Evolutionary conservation across 345 rosid species (phyloP), one percentile per base, ranked within the genome.

Genomic region (Populus deltoides): DNA sequence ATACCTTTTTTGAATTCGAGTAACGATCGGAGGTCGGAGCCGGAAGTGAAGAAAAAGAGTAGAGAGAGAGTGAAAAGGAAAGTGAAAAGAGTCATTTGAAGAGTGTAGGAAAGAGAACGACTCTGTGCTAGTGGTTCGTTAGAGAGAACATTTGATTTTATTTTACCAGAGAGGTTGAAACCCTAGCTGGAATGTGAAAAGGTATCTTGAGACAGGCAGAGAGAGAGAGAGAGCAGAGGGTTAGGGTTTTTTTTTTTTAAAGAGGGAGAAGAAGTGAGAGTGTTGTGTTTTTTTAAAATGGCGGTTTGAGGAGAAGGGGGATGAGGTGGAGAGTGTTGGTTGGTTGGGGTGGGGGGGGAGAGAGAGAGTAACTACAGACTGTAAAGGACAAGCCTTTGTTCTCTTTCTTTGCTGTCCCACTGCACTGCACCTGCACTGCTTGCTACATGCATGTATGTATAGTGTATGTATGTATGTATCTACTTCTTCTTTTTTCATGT

Each of bases 1-100:
- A 95, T 93, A 6, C 99, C 98, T 79, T 95, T 95, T 70, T 88
- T 92, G 89, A 95, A 95, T 88, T 93, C 98, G 10, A 95, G 89
- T 1, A 95, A 84, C 61, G 87, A 85, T 82, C 89, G 84, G 83
- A 90, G 82, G 84, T 95, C 99, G 20, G 71, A 65, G 33, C 67
- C 86, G 74, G 87, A n/a, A 27, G 78, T 7, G 5, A 71, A 35
- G 6, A 53, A 1, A 51, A 41, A 20, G 72, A 71, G 68, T 10
- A 45, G 8, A n/a, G 20, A 62, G 75, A 70, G 10, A 15, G 33
- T 17, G 35, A n/a, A 75, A 43, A 66, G 5, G 43, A 53, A 13
- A n/a, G 66, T 51, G 36, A 17, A 63, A n/a, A 41, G 57, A 27
- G 65, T 24, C 65, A 59, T 59, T 59, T 59, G 24, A 59, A 59